Evolutionary conservation across 495 filamentous ascomycete species (phyloP).

Genomic region (Barbatosphaeria neglecta): DNA sequence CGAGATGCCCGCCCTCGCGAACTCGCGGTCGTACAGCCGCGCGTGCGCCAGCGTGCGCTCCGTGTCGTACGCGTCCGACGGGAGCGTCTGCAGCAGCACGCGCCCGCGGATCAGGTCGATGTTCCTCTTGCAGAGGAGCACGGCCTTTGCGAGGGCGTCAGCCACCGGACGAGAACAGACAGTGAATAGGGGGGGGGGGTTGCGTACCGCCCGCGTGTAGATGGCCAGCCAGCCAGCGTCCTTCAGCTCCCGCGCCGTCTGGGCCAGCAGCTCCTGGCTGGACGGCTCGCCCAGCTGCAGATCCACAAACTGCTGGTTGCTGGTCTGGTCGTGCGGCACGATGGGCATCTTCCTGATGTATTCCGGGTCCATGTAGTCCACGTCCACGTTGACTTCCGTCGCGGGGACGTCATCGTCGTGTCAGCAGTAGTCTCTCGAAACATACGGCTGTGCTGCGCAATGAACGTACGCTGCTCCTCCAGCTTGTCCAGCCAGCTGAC

Average conservation of each 20-base stretch:
- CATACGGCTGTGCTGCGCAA: too few relatives aligned
- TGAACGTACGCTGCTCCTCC: conserved; percentile 10
- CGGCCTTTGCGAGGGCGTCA: conserved; percentile 10
- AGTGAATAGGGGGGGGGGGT: not conserved
- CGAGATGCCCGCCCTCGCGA: conserved; percentile 23
- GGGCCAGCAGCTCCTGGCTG: conserved; percentile 22
- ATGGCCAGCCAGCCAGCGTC: conserved; percentile 28
- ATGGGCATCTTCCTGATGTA: conserved; percentile 9
- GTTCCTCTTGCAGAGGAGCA: conserved; percentile 29
- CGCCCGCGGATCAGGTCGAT: conserved; percentile 28
- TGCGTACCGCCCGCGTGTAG: conserved; percentile 23
- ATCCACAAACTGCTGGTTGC: conserved; percentile 31
- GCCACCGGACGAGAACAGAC: conserved; percentile 12
- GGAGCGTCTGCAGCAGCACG: conserved; percentile 26
- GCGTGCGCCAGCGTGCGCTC: conserved; percentile 25
- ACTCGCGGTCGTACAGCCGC: conserved; percentile 26
- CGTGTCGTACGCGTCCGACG: conserved; percentile 26
- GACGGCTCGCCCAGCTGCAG: conserved; percentile 22
- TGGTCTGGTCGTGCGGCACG: conserved; percentile 29
- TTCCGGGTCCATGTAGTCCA: conserved; percentile 31
- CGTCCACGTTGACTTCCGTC: conserved; percentile 26
- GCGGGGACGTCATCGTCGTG: not conserved
- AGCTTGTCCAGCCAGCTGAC: conserved; percentile 15
- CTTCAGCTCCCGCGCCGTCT: conserved; percentile 24
- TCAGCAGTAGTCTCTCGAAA: not conserved